Evolutionary conservation across 345 rosid species (phyloP).

Genomic region (Gossypium mustelinum): DNA sequence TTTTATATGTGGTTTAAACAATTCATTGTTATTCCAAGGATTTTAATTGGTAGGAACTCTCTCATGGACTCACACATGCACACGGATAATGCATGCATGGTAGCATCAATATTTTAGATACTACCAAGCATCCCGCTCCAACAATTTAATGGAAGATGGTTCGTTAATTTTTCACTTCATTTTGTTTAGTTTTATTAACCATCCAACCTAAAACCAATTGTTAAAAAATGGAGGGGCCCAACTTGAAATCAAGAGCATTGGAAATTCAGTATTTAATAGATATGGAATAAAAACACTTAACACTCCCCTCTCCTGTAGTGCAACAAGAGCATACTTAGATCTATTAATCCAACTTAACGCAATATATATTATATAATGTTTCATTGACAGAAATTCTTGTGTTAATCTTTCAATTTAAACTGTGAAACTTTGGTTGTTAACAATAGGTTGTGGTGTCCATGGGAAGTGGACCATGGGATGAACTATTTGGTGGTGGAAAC

Average conservation of each 20-base stretch:
- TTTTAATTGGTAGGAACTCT: background rate
- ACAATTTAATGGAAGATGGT: background rate
- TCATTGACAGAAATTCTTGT: background rate
- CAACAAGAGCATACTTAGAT: background rate
- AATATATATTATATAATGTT: background rate
- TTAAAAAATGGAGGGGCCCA: background rate
- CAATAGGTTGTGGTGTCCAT: slow-evolving; percentile 64
- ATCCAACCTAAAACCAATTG: background rate
- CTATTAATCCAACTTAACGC: background rate
- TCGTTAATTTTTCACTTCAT: background rate
- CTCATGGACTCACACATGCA: background rate
- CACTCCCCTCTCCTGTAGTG: background rate
- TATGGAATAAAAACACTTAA: background rate
- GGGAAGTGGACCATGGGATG: slow-evolving; percentile 81
- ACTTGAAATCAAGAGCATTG: background rate
- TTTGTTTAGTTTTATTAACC: slow-evolving; percentile 2
- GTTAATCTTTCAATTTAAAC: slow-evolving; percentile 1
- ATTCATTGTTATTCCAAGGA: background rate
- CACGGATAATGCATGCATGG: background rate
- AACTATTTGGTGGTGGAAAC: slow-evolving; percentile 79
- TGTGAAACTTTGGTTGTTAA: slow-evolving; percentile 14
- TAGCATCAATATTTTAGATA: background rate
- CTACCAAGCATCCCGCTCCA: background rate
- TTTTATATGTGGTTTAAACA: too few species aligned
- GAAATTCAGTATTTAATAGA: background rate